Conservation (phyloP, 2,329 filamentous ascomycete species). For the Arthrobotrys pseudoclavata region DNA sequence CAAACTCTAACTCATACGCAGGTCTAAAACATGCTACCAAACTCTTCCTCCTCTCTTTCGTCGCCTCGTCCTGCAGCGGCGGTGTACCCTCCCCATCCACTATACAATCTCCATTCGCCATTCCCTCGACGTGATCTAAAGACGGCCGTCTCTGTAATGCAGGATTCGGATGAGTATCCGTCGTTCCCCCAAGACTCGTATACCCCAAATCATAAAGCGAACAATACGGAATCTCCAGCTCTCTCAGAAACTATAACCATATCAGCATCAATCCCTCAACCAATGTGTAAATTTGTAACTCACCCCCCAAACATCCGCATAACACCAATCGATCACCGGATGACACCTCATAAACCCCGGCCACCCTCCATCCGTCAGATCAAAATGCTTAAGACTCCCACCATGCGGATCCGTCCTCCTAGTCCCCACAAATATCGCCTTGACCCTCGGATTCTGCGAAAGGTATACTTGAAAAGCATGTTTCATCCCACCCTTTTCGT, state of each 20-base stretch:
- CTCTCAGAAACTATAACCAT: conserved; percentile 78
- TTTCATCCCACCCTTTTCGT: conserved; percentile 78
- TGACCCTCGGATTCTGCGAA: conserved; percentile 73
- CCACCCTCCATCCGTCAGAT: conserved; percentile 90
- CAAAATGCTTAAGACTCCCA: conserved; percentile 81
- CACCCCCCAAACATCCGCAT: conserved; percentile 92
- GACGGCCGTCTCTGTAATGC: conserved; percentile 69
- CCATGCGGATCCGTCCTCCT: conserved; percentile 93
- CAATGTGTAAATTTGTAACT: conserved; percentile 66
- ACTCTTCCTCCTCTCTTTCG: conserved; percentile 62
- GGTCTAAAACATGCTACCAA: conserved; percentile 72
- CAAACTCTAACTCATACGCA: conserved; percentile 81
- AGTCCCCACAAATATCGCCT: conserved; percentile 88
- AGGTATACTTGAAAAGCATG: conserved; percentile 84
- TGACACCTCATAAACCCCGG: conserved; percentile 92
- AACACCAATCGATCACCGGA: conserved; percentile 97
- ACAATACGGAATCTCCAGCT: conserved; percentile 86
- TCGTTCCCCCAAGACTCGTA: conserved; percentile 89
- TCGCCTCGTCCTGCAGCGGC: conserved; percentile 63
- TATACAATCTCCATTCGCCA: conserved; percentile 37
- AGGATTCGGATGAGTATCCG: conserved; percentile 91
- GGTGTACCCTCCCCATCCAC: conserved; percentile 16
- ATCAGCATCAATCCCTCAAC: conserved; percentile 30
- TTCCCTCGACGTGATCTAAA: conserved; percentile 42
- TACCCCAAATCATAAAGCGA: conserved; percentile 88